These are phyloP conservation scores for Acanthamoeba healyi DNA, from an alignment of 208 protist species.

Conservation along the genomic window DNA sequence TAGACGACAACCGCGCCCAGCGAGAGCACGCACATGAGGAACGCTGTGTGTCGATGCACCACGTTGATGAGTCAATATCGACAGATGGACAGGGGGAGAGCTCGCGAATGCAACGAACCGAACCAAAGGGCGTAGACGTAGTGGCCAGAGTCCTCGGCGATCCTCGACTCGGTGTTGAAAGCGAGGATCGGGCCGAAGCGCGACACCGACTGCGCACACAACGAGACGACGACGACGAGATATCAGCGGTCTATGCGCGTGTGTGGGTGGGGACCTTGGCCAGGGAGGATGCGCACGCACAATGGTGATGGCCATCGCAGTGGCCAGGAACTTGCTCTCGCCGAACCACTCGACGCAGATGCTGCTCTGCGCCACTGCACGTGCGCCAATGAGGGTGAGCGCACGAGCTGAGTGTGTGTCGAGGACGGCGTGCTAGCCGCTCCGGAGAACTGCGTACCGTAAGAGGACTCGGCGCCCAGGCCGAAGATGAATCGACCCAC, in stretches of 20 bases:
- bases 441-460: too few relatives aligned
- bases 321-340: background rate
- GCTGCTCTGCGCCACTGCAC: constrained; percentile 15
- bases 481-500: background rate
- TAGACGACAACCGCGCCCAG: background rate
- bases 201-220: background rate
- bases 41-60: background rate
- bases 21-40: background rate
- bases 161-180: background rate
- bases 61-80: too few relatives aligned
- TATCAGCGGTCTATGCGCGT: background rate
- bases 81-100: too few relatives aligned
- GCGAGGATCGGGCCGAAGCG: background rate
- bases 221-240: background rate
- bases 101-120: too few relatives aligned
- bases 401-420: background rate
- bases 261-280: background rate
- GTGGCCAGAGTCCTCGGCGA: background rate
- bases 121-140: constrained; percentile 16
- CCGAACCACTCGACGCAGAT: constrained; percentile 3
- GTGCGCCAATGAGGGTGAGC: too few relatives aligned
- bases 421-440: too few relatives aligned
- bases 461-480: background rate
- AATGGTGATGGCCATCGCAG: constrained; percentile 4
- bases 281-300: too few relatives aligned